Evolutionary conservation across 2,329 filamentous ascomycete genomes (phyloP).

Genomic region (Aureobasidium melanogenum): DNA sequence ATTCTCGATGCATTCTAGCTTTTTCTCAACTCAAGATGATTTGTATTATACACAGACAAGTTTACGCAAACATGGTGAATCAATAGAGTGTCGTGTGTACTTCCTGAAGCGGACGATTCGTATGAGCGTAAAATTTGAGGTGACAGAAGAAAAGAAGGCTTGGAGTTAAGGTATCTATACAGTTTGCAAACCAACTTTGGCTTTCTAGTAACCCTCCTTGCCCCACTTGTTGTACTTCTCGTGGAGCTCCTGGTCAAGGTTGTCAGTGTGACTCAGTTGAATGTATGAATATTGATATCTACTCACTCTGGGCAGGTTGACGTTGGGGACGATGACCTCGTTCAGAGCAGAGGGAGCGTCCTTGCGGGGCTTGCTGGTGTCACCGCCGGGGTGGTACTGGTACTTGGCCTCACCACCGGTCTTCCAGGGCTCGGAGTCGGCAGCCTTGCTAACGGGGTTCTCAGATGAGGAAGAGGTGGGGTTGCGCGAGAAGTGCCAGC

Average conservation of each 20-base stretch:
- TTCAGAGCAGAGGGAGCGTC: slow-evolving; percentile 94
- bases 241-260: slow-evolving; percentile 61
- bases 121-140: not conserved
- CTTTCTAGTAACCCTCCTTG: slow-evolving; percentile 75
- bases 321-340: slow-evolving; percentile 86
- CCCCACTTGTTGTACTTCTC: slow-evolving; percentile 99
- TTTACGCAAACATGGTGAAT: not conserved
- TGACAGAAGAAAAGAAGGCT: slow-evolving; percentile 7
- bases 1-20: not conserved
- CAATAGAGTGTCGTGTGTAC: not conserved
- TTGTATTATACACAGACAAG: not conserved
- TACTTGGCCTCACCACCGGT: slow-evolving; percentile 55
- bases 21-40: not conserved
- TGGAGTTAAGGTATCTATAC: slow-evolving; percentile 10
- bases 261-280: not conserved
- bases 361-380: slow-evolving; percentile 64
- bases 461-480: slow-evolving; percentile 83
- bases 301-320: slow-evolving; percentile 79
- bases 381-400: slow-evolving; percentile 66
- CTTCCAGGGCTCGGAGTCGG: slow-evolving; percentile 88
- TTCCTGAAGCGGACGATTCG: not conserved
- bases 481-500: slow-evolving; percentile 80
- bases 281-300: not conserved
- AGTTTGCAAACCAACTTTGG: not conserved
- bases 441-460: slow-evolving; percentile 62